Evolutionary conservation across 2,329 filamentous ascomycete species (phyloP).

Genomic region (Colletotrichum noveboracense): DNA sequence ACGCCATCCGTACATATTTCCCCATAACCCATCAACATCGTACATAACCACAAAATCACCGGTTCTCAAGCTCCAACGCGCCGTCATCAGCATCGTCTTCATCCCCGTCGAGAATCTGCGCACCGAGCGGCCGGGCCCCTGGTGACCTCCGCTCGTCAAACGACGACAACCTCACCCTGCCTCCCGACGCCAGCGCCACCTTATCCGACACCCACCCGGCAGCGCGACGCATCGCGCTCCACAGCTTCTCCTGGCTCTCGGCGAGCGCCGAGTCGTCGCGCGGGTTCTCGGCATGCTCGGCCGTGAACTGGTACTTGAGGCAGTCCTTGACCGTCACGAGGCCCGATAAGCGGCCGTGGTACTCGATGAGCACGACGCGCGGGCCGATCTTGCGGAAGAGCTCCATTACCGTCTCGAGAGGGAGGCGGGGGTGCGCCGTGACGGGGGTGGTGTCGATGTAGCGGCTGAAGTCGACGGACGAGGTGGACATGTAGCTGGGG

Average conservation of each 20-base stretch:
- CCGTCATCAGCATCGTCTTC: constrained; percentile 44
- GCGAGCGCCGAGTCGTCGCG: constrained; percentile 61
- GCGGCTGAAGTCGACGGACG: constrained; percentile 78
- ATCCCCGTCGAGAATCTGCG: constrained; percentile 44
- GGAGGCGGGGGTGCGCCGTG: constrained; percentile 87
- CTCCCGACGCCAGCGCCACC: constrained; percentile 58
- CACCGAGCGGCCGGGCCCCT: constrained; percentile 25
- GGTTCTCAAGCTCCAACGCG: constrained; percentile 48
- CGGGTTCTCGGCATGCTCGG: constrained; percentile 82
- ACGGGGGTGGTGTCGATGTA: constrained; percentile 92
- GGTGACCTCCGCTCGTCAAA: constrained; percentile 48
- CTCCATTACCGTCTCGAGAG: constrained; percentile 97
- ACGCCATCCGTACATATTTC: background rate
- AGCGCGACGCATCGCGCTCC: constrained; percentile 59
- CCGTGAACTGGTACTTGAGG: constrained; percentile 96
- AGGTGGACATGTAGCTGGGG: constrained; percentile 56
- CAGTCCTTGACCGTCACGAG: constrained; percentile 97
- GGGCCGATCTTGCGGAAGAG: constrained; percentile 98
- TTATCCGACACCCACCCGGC: constrained; percentile 65
- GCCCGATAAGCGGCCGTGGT: constrained; percentile 81
- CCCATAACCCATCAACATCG: background rate
- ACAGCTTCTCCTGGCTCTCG: constrained; percentile 69
- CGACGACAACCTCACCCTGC: constrained; percentile 58
- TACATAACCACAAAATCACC: constrained; percentile 25
- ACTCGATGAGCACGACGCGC: constrained; percentile 89